phyloP scores from a whole-genome alignment of 768 basidiomycete species.

The Suillus paluster region DNA sequence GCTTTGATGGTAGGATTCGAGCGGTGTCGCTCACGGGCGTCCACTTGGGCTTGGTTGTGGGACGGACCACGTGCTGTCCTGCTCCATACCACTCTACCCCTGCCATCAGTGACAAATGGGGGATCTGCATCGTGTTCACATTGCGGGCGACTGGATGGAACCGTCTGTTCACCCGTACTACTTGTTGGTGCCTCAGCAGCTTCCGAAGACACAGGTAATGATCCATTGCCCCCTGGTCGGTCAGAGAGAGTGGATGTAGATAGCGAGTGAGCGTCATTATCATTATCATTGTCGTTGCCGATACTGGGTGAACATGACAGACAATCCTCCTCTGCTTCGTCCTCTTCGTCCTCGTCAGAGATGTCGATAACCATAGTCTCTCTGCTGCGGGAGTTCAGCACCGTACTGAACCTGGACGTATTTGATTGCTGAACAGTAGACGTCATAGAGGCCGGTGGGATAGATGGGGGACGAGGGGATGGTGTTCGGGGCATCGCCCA shows the following conservation, averaged over 20 bases:
- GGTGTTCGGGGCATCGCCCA: slow-evolving; percentile 6
- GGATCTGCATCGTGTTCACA: slow-evolving; percentile 45
- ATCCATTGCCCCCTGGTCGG: slow-evolving; percentile 10
- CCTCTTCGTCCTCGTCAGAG: slow-evolving; percentile 31
- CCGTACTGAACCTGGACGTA: slow-evolving; percentile 32
- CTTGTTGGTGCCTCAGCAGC: neutral
- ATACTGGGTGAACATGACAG: neutral
- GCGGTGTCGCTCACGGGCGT: slow-evolving; percentile 27
- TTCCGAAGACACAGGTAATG: neutral
- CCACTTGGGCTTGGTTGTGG: slow-evolving; percentile 21
- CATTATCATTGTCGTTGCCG: slow-evolving; percentile 1
- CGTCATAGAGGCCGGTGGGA: slow-evolving; percentile 7
- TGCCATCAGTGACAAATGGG: slow-evolving; percentile 66
- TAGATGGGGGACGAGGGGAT: slow-evolving; percentile 5
- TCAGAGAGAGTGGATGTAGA: slow-evolving; percentile 2
- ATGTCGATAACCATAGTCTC: slow-evolving; percentile 38
- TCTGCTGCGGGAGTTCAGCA: slow-evolving; percentile 23
- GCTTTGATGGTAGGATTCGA: slow-evolving; percentile 19
- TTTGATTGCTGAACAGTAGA: slow-evolving; percentile 6
- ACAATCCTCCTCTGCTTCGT: slow-evolving; percentile 12
- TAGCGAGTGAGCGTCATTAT: neutral
- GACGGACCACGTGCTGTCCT: slow-evolving; percentile 27
- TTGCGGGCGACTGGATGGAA: slow-evolving; percentile 17
- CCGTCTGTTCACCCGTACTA: slow-evolving; percentile 3
- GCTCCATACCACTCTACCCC: slow-evolving; percentile 60